phyloP scores from a whole-genome alignment of 176 grass and related monocot species.

The Calamus simplicifolius region DNA sequence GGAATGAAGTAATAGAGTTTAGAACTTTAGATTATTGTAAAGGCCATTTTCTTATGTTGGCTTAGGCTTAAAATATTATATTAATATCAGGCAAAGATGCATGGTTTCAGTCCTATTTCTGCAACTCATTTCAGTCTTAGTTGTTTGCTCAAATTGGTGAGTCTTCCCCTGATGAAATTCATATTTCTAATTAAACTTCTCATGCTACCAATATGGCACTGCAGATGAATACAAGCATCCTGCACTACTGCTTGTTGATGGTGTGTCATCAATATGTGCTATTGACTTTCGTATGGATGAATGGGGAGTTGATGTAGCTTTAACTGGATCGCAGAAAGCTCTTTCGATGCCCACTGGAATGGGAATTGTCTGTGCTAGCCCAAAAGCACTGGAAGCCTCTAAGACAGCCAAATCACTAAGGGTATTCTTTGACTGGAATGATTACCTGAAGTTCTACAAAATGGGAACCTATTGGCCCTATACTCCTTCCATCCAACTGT shows the following conservation, averaged over 20 bases:
- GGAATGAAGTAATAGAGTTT: too few relatives aligned
- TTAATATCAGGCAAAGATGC: too few relatives aligned
- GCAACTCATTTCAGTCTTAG: too few relatives aligned
- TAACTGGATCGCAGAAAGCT: slow-evolving; percentile 93
- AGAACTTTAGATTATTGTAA: too few relatives aligned
- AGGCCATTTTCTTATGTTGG: too few relatives aligned
- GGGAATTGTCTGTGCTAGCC: slow-evolving; percentile 80
- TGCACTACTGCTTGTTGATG: slow-evolving; percentile 75
- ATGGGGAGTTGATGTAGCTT: slow-evolving; percentile 92
- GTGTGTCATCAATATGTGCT: slow-evolving; percentile 93
- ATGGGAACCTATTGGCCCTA: slow-evolving; percentile 84
- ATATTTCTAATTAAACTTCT: too few relatives aligned
- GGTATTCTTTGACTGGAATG: slow-evolving; percentile 98
- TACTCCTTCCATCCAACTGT: slow-evolving; percentile 90
- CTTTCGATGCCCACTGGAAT: slow-evolving; percentile 84
- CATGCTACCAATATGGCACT: background rate
- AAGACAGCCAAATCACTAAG: slow-evolving; percentile 75
- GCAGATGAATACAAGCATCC: slow-evolving; percentile 61
- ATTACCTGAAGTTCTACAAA: slow-evolving; percentile 86
- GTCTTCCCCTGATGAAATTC: too few relatives aligned
- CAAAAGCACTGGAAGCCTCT: slow-evolving; percentile 67
- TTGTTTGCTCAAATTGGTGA: too few relatives aligned
- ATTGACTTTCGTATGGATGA: slow-evolving; percentile 95
- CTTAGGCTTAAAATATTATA: too few relatives aligned
- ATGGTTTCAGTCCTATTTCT: too few relatives aligned